Base-by-base conservation (phyloP, 1,284 basidiomycete genomes). In the Pyrrhoderma lamaoense region DNA sequence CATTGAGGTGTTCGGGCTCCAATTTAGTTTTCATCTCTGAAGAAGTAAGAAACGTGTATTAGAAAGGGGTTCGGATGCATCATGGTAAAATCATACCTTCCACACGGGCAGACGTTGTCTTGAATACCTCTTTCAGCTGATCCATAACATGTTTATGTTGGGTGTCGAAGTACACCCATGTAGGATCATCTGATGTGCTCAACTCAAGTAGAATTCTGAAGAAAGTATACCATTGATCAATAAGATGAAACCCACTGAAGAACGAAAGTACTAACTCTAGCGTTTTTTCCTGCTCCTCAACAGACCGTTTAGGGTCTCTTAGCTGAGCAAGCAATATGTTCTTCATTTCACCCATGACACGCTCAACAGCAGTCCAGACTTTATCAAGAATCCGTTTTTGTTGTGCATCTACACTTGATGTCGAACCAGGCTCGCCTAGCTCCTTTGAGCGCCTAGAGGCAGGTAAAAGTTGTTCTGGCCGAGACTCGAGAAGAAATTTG, bases 251-350 rank as follows among this genome's bases (percentile, higher is more conserved):
- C 31, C 35, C 23, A n/a, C 1, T 40, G 13, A n/a, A 21, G 31
- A 25, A n/a, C 3, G 9, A 22, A 4, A 14, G 18, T 0, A 69
- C 85, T 61, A 61, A 93, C 93, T 99, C 94, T 45, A 99, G 89
- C 1, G 91, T 97, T 72, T 91, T 93, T 70, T 98, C 94, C 57
- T 97, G 92, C 59, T 98, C 95, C 54, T 99, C 96, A 3, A 95
- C 79, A 43, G 79, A 83, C 42, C 89, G 73, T 39, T 71, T 74
- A 2, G 85, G 77, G 59, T 97, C 91, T 62, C 88, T 82, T 35
- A 99, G 69, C 60, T 89, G 82, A 8, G 75, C 74, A 44, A 88
- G 70, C n/a, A 99, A 73, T 27, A 83, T 79, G 44, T 73, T 79
- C 59, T 83, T 79, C 90, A 99, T 91, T 63, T 95, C 93, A 35